Percentiles rank a stretch among this genome's conserved stretches.
phyloP scores from a whole-genome alignment of 2,329 filamentous ascomycete genomes.

The Nigrospora sphaerica region DNA sequence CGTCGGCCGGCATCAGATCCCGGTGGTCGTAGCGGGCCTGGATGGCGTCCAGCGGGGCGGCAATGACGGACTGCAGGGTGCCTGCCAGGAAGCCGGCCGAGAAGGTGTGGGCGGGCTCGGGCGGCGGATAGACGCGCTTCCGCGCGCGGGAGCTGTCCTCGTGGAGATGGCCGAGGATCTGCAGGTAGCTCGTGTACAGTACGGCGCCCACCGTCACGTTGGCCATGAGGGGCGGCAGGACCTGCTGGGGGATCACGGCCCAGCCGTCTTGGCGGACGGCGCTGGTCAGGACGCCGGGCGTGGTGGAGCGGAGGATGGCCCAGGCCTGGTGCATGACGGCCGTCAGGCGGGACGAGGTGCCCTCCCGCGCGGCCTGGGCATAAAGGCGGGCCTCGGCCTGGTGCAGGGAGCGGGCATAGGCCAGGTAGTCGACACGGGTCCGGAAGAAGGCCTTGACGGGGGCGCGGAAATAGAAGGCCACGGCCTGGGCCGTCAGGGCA shows the following conservation, averaged over 20 bases:
- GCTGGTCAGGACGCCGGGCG: constrained; percentile 60
- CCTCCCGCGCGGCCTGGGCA: constrained; percentile 20
- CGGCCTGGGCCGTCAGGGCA: constrained; percentile 72
- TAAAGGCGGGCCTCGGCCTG: constrained; percentile 30
- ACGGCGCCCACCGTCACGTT: constrained; percentile 70
- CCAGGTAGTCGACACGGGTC: constrained; percentile 76
- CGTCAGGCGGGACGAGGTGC: constrained; percentile 23
- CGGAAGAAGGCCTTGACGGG: constrained; percentile 91
- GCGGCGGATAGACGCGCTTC: constrained; percentile 65
- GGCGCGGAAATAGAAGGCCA: constrained; percentile 87
- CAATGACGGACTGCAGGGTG: constrained; percentile 61
- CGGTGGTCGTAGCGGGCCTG: constrained; percentile 63
- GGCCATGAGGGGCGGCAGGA: constrained; percentile 68
- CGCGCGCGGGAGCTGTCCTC: constrained; percentile 51
- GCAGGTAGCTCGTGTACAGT: constrained; percentile 69
- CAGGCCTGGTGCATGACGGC: constrained; percentile 32
- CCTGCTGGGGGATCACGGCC: constrained; percentile 67
- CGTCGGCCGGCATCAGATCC: constrained; percentile 35
- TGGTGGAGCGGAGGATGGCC: constrained; percentile 53
- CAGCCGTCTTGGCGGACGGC: constrained; percentile 66
- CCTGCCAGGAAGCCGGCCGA: constrained; percentile 65
- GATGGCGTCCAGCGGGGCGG: constrained; percentile 69
- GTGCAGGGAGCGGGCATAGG: constrained; percentile 48
- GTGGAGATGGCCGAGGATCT: constrained; percentile 59
- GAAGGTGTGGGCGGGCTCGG: constrained; percentile 56